Percentiles rank a stretch among this genome's conserved stretches.
Evolutionary conservation across 441 rosid genomes (phyloP).

Genomic region (Mallotus japonicus): DNA sequence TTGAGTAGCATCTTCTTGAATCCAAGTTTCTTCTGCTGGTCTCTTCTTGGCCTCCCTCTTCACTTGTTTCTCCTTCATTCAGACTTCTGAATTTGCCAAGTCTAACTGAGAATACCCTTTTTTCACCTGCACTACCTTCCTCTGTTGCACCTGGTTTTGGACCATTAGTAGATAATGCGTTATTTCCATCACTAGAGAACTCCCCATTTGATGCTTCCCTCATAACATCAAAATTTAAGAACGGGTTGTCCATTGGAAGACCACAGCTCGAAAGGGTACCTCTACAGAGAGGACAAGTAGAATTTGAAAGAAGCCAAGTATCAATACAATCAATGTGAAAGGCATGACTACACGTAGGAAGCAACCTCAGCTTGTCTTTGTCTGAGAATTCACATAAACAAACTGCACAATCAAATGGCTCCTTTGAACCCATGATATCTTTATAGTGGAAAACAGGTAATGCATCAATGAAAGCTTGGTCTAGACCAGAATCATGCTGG

Average conservation of each 20-base stretch:
- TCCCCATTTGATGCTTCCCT: slow-evolving; percentile 31
- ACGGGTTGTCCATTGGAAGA: slow-evolving; percentile 30
- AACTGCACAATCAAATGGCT: slow-evolving; percentile 70
- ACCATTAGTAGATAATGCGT: slow-evolving; percentile 6
- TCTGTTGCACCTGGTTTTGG: slow-evolving; percentile 25
- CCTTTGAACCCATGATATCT: slow-evolving; percentile 50
- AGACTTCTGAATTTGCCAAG: slow-evolving; percentile 55
- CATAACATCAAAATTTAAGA: slow-evolving; percentile 22
- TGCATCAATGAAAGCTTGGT: slow-evolving; percentile 57
- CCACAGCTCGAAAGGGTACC: slow-evolving; percentile 39
- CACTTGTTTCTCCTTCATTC: slow-evolving; percentile 29
- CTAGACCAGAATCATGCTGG: slow-evolving; percentile 66
- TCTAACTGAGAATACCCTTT: slow-evolving; percentile 54
- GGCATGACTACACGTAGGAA: slow-evolving; percentile 69
- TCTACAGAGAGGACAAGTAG: slow-evolving; percentile 80
- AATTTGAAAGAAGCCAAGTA: slow-evolving; percentile 78
- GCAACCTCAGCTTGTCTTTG: slow-evolving; percentile 58
- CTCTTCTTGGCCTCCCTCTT: slow-evolving; percentile 33
- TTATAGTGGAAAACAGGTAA: slow-evolving; percentile 58
- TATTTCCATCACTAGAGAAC: slow-evolving; percentile 26
- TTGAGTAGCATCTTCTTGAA: slow-evolving; percentile 69
- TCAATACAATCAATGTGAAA: slow-evolving; percentile 71
- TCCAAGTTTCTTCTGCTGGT: slow-evolving; percentile 40
- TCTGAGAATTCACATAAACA: slow-evolving; percentile 63
- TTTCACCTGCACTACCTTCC: slow-evolving; percentile 23